These are phyloP conservation scores for Trichoderma erinaceum DNA, from an alignment of 495 filamentous ascomycete species.

Conservation along the genomic window DNA sequence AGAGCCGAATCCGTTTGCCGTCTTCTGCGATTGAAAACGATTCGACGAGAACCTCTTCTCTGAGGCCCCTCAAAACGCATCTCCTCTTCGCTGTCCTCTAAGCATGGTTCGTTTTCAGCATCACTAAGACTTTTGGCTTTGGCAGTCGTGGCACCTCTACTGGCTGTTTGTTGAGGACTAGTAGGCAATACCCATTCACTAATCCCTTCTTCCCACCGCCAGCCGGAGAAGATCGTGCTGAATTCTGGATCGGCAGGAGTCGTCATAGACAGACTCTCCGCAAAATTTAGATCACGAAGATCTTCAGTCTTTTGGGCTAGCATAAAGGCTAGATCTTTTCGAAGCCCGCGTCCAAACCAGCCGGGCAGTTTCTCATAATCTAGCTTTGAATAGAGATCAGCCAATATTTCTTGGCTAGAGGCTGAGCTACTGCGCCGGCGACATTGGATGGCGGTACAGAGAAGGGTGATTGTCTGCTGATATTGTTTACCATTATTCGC, in stretches of 20 bases:
- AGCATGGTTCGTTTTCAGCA: not conserved
- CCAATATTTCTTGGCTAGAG: conserved; percentile 13
- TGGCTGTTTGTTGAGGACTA: conserved; percentile 25
- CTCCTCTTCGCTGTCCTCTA: not conserved
- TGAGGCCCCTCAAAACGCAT: not conserved
- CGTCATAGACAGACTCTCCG: conserved; percentile 28
- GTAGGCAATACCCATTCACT: conserved; percentile 46
- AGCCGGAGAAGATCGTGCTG: conserved; percentile 30
- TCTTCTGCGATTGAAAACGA: not conserved
- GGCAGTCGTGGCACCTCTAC: not conserved
- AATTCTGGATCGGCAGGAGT: not conserved
- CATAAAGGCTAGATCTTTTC: conserved; percentile 31
- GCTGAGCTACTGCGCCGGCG: not conserved
- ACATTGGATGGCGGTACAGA: not conserved
- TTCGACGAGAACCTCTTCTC: not conserved
- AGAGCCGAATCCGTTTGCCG: not conserved
- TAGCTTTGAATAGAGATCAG: conserved; percentile 25
- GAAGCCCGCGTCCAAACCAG: conserved; percentile 17
- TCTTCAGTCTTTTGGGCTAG: conserved; percentile 38
- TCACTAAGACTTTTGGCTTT: not conserved
- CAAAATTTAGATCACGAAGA: conserved; percentile 38
- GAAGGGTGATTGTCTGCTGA: not conserved
- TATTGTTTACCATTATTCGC: not conserved
- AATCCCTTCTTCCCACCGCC: conserved; percentile 49
- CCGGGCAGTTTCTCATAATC: conserved; percentile 20